Base-by-base conservation (phyloP, 164 flowering plant species). In the Saururus chinensis region DNA sequence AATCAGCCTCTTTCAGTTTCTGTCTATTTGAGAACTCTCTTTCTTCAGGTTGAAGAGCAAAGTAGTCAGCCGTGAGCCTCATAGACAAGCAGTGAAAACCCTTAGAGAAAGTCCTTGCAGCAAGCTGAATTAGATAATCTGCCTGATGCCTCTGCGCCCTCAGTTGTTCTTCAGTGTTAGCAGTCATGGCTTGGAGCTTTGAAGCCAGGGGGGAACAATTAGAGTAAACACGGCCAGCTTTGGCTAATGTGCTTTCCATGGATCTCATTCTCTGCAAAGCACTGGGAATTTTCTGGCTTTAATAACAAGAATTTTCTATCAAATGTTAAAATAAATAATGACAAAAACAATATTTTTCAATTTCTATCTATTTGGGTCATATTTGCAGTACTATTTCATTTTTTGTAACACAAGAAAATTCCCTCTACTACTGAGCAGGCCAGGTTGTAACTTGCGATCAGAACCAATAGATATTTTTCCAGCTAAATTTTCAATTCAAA, bases 31-130 rank as follows among this genome's bases (percentile, higher is more conserved):
- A 77, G 41, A 85, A 53, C 63, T 68, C 72, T 59, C 82, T 76
- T 56, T 83, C 69, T 70, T 84, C 83, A 52, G 87, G 82, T 48
- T 68, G 80, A 64, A 86, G 71, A 25, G 77, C 59, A 73, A 87
- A 91, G 70, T 84, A 95, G 68, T 87, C 93, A 35, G 88, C 60
- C 51, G 96, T 95, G 66, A 95, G 81, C 72, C 79, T 75, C 99
- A 91, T 86, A 45, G 92, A 74, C 42, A 91, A 91, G 74, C 99
- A 95, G 66, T 95, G 97, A 67, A 87, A 82, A 51, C 92, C 99
- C 75, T 84, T 95, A 7, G 99, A 80, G 7, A 93, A 82, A 24
- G 97, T 91, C 68, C 92, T 81, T 64, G 81, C 82, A 57, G 96
- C 92, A 72, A 95, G 88, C 65, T 80, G 80, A 64, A 73, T 62